Evolutionary conservation across 1,139 yeast genomes (phyloP).

Genomic region (Hansenula lynferdii): DNA sequence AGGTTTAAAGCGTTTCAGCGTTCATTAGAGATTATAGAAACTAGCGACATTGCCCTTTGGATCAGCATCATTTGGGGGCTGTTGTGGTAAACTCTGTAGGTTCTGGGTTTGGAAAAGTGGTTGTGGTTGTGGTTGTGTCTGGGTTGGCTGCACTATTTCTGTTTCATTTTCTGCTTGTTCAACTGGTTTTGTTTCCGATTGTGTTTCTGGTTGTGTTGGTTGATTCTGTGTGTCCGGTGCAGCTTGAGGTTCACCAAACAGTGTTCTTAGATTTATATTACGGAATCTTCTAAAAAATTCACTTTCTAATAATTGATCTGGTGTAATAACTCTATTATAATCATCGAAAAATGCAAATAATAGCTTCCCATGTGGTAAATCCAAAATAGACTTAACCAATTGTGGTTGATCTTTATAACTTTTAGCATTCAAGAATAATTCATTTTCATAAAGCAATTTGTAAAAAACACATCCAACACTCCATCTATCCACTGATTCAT

Average conservation of each 20-base stretch:
- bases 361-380: background rate
- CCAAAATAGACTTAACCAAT: background rate
- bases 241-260: background rate
- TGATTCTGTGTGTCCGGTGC: no score
- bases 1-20: no score
- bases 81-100: no score
- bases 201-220: no score
- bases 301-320: background rate
- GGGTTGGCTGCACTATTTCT: no score
- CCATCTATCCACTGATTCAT: conserved; percentile 11
- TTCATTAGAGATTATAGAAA: no score
- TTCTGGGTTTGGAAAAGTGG: no score
- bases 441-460: conserved; percentile 10
- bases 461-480: conserved; percentile 19
- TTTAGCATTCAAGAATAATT: background rate
- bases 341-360: background rate
- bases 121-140: no score
- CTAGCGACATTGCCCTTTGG: no score
- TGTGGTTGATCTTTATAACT: background rate
- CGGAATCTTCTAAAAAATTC: background rate
- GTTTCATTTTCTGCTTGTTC: no score
- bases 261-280: background rate
- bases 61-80: no score
- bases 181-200: no score
- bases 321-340: background rate